Evolutionary conservation across 352 stramenopile genomes (phyloP).

Genomic region (Phytophthora tubulina): DNA sequence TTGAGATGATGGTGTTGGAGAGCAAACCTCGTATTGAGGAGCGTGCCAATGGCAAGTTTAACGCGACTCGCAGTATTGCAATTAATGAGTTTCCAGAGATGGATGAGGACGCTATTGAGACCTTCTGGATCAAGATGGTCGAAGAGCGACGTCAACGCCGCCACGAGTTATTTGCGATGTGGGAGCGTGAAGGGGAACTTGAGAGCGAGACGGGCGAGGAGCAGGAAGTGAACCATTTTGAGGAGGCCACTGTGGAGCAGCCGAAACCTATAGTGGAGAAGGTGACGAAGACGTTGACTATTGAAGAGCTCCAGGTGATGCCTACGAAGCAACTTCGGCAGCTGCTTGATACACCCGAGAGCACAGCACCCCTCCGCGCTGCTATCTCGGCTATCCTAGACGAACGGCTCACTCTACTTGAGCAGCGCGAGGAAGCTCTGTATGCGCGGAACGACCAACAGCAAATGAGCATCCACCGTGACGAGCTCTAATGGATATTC

Average conservation of each 20-base stretch:
- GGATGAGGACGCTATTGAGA: conserved; percentile 80
- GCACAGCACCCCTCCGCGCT: conserved; percentile 47
- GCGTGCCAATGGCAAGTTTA: conserved; percentile 23
- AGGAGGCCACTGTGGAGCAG: conserved; percentile 1
- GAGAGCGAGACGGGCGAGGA: neutral
- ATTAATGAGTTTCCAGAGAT: conserved; percentile 91
- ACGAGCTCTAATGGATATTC: too few relatives aligned
- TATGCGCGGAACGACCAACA: neutral
- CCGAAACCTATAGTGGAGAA: conserved; percentile 7
- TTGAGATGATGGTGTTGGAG: conserved; percentile 84
- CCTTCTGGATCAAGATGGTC: conserved; percentile 82
- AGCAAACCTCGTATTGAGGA: conserved; percentile 51
- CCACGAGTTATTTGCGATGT: conserved; percentile 59
- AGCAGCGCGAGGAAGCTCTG: conserved; percentile 38
- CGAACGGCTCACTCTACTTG: conserved; percentile 52
- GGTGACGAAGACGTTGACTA: conserved; percentile 53
- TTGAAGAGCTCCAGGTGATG: conserved; percentile 56
- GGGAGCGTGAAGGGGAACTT: conserved; percentile 38
- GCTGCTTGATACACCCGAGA: conserved; percentile 41
- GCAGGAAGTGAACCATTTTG: neutral
- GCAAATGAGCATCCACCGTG: too few relatives aligned
- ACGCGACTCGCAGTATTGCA: conserved; percentile 67
- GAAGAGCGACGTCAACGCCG: conserved; percentile 53
- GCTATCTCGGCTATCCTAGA: conserved; percentile 63
- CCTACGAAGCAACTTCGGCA: conserved; percentile 62